phyloP scores from a whole-genome alignment of 1,284 basidiomycete species.

The Ustilago hordei region DNA sequence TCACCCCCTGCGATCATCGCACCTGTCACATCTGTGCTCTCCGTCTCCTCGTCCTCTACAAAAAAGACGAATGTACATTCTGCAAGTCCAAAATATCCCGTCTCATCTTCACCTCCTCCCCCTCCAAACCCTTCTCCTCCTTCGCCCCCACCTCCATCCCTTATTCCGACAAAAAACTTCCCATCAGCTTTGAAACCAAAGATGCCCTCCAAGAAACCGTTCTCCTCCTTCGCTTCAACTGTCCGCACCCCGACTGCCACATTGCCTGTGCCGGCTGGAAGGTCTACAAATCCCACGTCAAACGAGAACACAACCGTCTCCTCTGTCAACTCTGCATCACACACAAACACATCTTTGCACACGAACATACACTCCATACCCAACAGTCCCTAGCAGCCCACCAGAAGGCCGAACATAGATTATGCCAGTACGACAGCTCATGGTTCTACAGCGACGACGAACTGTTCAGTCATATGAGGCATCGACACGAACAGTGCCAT shows the following conservation, averaged over 20 bases:
- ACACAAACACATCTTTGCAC: conserved; percentile 92
- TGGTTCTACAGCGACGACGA: conserved; percentile 93
- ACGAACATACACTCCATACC: conserved; percentile 90
- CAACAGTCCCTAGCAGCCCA: conserved; percentile 79
- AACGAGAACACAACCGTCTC: conserved; percentile 80
- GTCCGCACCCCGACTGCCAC: conserved; percentile 75
- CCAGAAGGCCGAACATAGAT: conserved; percentile 80
- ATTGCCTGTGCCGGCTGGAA: conserved; percentile 88
- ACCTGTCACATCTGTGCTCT: conserved; percentile 93
- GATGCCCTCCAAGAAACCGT: conserved; percentile 96
- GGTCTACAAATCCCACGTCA: conserved; percentile 84
- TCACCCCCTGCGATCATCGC: conserved; percentile 90
- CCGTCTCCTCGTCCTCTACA: conserved; percentile 91
- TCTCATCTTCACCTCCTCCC: conserved; percentile 83
- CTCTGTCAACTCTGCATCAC: conserved; percentile 86
- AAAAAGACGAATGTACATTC: conserved; percentile 86
- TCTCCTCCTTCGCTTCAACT: conserved; percentile 80
- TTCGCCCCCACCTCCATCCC: conserved; percentile 61
- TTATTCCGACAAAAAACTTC: conserved; percentile 71
- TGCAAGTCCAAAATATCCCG: conserved; percentile 90
- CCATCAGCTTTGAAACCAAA: conserved; percentile 86
- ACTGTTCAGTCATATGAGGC: conserved; percentile 92
- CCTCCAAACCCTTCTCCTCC: conserved; percentile 65
- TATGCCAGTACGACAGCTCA: conserved; percentile 90
- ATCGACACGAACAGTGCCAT: conserved; percentile 95